These are phyloP conservation scores for Geosmithia flava DNA, from an alignment of 2,329 filamentous ascomycete species.

Conservation along the genomic window DNA sequence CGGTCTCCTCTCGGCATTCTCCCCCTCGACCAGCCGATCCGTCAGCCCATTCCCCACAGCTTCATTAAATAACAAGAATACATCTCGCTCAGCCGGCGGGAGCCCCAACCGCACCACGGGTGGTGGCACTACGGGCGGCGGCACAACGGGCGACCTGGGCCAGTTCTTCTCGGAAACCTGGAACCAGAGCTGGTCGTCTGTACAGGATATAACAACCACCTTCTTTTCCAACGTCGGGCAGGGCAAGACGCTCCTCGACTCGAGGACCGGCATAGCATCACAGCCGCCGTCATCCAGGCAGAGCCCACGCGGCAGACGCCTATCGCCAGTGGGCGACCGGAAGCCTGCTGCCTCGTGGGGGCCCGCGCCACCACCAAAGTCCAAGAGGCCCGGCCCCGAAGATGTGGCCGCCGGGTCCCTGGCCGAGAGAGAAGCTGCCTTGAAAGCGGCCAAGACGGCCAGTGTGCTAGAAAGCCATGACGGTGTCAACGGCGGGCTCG, in stretches of 20 bases:
- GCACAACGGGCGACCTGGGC: constrained; percentile 20
- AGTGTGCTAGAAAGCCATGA: constrained; percentile 50
- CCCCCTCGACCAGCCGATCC: constrained; percentile 26
- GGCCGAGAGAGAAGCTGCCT: constrained; percentile 37
- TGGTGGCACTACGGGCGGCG: constrained; percentile 11
- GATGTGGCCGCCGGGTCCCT: constrained; percentile 43
- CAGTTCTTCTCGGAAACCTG: constrained; percentile 37
- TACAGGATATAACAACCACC: constrained; percentile 40
- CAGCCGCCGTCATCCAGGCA: background rate
- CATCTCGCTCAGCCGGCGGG: constrained; percentile 18
- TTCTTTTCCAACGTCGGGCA: constrained; percentile 13
- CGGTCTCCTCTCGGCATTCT: constrained; percentile 17
- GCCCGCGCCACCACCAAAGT: constrained; percentile 28
- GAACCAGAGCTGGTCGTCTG: constrained; percentile 40
- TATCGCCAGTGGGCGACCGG: background rate
- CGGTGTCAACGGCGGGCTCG: constrained; percentile 44
- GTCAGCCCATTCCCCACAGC: constrained; percentile 33
- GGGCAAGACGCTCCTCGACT: background rate
- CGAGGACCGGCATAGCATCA: background rate
- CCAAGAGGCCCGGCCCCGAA: constrained; percentile 20
- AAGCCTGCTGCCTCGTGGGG: constrained; percentile 28
- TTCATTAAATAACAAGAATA: background rate
- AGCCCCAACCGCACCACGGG: constrained; percentile 8
- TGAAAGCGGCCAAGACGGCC: constrained; percentile 43
- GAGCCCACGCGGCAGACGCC: constrained; percentile 19